Conservation (phyloP, 129 eudicot species). For the Helianthus tuberosus region DNA sequence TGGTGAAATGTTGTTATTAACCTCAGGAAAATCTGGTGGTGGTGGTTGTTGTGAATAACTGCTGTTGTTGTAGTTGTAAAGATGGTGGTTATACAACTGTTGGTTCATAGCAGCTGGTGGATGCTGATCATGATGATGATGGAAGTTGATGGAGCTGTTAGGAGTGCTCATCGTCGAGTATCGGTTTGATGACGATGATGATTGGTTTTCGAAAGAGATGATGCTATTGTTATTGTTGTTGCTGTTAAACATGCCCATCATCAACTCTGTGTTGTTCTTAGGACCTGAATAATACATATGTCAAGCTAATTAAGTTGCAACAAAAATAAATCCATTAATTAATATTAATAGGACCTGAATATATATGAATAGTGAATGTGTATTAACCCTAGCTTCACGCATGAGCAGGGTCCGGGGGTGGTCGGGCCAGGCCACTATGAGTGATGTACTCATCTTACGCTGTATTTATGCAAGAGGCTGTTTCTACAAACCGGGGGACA, state of each 20-base stretch:
- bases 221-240: slow-evolving; percentile 25
- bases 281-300: slow-evolving; percentile 47
- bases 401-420: too few species aligned
- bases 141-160: slow-evolving; percentile 28
- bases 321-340: slow-evolving; percentile 4
- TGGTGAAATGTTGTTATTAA: slow-evolving; percentile 43
- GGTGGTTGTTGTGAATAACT: slow-evolving; percentile 36
- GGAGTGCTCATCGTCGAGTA: slow-evolving; percentile 21
- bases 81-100: slow-evolving; percentile 38
- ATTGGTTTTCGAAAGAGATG: slow-evolving; percentile 23
- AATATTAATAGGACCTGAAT: slow-evolving; percentile 3
- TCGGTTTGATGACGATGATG: slow-evolving; percentile 19
- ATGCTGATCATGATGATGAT: slow-evolving; percentile 26
- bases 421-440: too few species aligned
- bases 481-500: too few species aligned
- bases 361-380: background rate
- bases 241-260: slow-evolving; percentile 50
- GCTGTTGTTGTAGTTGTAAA: slow-evolving; percentile 10
- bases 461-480: too few species aligned
- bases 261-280: slow-evolving; percentile 39
- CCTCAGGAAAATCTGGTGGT: slow-evolving; percentile 32
- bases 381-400: too few species aligned
- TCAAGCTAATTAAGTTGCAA: slow-evolving; percentile 1
- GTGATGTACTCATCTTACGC: too few species aligned
- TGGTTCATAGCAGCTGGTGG: slow-evolving; percentile 34